These are phyloP conservation scores for Cordyceps cateniannulata DNA, from an alignment of 2,329 filamentous ascomycete species.

Conservation along the genomic window DNA sequence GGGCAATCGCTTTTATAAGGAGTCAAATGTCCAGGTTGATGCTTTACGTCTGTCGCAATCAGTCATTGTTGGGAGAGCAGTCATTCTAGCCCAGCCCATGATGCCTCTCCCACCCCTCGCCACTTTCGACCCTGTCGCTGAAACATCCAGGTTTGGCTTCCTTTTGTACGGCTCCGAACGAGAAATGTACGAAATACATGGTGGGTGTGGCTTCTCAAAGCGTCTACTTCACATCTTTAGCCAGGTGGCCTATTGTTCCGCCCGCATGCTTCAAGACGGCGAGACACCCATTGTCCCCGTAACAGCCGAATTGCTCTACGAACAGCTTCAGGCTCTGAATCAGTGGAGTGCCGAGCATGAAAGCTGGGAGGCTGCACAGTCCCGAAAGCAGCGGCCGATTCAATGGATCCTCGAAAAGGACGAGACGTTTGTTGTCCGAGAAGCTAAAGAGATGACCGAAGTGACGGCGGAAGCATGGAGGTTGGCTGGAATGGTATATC, in stretches of 20 bases:
- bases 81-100: slow-evolving; percentile 35
- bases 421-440: slow-evolving; percentile 20
- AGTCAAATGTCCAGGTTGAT: slow-evolving; percentile 27
- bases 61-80: slow-evolving; percentile 32
- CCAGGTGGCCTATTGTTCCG: slow-evolving; percentile 31
- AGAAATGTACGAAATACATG: slow-evolving; percentile 33
- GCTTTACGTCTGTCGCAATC: slow-evolving; percentile 31
- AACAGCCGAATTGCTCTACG: slow-evolving; percentile 22
- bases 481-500: slow-evolving; percentile 31
- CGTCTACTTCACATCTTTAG: slow-evolving; percentile 31
- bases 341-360: slow-evolving; percentile 30
- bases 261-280: slow-evolving; percentile 27
- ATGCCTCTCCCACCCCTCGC: slow-evolving; percentile 23
- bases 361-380: slow-evolving; percentile 18
- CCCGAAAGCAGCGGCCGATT: slow-evolving; percentile 17
- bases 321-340: slow-evolving; percentile 25
- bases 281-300: slow-evolving; percentile 26
- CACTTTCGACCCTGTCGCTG: slow-evolving; percentile 23
- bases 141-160: slow-evolving; percentile 31
- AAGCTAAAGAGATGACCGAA: slow-evolving; percentile 30
- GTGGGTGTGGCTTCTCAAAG: slow-evolving; percentile 36
- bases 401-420: slow-evolving; percentile 24
- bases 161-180: slow-evolving; percentile 29
- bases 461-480: slow-evolving; percentile 37
- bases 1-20: slow-evolving; percentile 30